These are phyloP conservation scores for Fomitopsis schrenkii DNA, from an alignment of 1,284 basidiomycete species.

Conservation along the genomic window DNA sequence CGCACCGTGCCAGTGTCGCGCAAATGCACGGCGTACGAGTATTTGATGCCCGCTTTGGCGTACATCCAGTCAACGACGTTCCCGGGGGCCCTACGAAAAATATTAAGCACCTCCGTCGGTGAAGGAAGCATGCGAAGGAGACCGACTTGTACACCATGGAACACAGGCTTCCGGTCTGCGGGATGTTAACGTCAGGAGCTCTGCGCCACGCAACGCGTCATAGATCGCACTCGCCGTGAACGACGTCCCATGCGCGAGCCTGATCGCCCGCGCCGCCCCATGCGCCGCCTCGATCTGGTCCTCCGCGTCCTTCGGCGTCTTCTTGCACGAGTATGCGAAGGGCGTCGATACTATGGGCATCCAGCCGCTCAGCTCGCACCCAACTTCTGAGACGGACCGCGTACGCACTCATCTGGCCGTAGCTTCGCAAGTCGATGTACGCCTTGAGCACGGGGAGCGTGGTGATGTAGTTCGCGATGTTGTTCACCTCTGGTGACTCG, in stretches of 20 bases:
- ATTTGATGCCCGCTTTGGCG: conserved; percentile 60
- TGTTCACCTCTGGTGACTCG: conserved; percentile 72
- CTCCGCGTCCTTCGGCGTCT: conserved; percentile 72
- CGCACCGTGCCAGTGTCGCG: conserved; percentile 80
- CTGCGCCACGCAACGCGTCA: background rate
- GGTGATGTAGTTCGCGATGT: conserved; percentile 67
- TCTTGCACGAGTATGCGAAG: conserved; percentile 71
- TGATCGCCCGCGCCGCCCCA: conserved; percentile 65
- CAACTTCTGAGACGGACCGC: background rate
- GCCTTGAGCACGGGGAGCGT: conserved; percentile 48
- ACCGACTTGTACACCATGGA: conserved; percentile 56
- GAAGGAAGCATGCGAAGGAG: background rate
- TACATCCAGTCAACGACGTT: conserved; percentile 81
- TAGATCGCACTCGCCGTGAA: conserved; percentile 37
- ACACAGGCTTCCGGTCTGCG: conserved; percentile 65
- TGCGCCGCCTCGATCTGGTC: conserved; percentile 77
- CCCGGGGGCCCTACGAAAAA: conserved; percentile 49
- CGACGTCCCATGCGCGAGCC: conserved; percentile 49
- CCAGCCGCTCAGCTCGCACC: background rate
- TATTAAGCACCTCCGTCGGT: background rate
- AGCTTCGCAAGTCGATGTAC: conserved; percentile 78
- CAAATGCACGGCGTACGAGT: conserved; percentile 74
- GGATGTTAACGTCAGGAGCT: background rate
- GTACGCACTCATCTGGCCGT: conserved; percentile 76
- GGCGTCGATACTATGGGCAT: conserved; percentile 55